phyloP scores from a whole-genome alignment of 2,329 filamentous ascomycete species.

The Colletotrichum nymphaeae region DNA sequence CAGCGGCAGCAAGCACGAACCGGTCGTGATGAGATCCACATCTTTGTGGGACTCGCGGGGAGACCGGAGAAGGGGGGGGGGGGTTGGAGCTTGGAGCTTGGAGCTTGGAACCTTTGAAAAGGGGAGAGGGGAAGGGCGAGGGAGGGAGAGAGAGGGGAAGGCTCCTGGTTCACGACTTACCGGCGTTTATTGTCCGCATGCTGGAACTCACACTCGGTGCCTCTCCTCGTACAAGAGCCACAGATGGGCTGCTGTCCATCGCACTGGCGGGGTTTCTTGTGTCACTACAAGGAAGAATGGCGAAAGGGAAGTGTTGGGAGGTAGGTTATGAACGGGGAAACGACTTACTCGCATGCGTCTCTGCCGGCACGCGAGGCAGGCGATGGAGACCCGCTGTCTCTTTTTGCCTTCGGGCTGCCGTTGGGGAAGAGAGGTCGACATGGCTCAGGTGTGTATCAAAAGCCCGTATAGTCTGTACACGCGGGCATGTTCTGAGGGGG shows the following conservation, averaged over 20 bases:
- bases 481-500: not conserved
- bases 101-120: not conserved
- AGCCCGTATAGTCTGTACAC: not conserved
- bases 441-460: not conserved
- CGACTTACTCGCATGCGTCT: conserved; percentile 34
- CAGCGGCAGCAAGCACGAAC: not conserved
- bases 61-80: not conserved
- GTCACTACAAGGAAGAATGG: not conserved
- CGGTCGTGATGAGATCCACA: not conserved
- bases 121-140: not conserved
- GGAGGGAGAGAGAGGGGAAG: not conserved
- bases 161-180: not conserved
- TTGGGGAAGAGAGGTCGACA: not conserved
- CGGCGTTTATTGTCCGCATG: conserved; percentile 34
- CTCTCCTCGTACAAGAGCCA: conserved; percentile 25
- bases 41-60: not conserved
- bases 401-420: conserved; percentile 12
- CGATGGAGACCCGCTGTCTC: conserved; percentile 36
- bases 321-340: no score
- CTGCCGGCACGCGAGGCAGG: conserved; percentile 35
- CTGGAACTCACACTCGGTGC: conserved; percentile 28
- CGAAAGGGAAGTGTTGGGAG: not conserved
- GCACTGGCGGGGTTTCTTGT: conserved; percentile 16
- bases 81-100: no score
- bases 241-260: conserved; percentile 33